Evolutionary conservation across 164 flowering plant species (phyloP).

Genomic region (Brasenia schreberi): DNA sequence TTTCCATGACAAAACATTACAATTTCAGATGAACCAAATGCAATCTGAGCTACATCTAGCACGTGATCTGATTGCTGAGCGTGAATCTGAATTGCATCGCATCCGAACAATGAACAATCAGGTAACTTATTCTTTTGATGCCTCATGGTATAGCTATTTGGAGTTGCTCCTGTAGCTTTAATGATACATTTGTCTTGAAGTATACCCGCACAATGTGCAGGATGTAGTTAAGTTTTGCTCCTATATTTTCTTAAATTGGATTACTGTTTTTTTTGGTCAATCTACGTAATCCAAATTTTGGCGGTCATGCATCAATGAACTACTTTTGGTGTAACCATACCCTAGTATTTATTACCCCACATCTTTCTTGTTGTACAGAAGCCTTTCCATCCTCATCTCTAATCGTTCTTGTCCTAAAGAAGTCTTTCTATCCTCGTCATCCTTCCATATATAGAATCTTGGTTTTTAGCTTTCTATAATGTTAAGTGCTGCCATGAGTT

Average conservation of each 20-base stretch:
- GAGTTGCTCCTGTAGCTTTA: not conserved
- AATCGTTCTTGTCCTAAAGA: too few species aligned
- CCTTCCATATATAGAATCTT: too few species aligned
- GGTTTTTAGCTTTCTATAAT: too few species aligned
- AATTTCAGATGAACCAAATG: constrained; percentile 82
- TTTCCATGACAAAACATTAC: not conserved
- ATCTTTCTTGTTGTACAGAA: too few species aligned
- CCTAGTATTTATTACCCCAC: too few species aligned
- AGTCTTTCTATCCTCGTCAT: too few species aligned
- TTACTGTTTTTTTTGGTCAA: not conserved
- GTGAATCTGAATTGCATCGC: constrained; percentile 68
- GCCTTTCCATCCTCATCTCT: too few species aligned
- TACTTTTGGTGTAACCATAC: too few species aligned
- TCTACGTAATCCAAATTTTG: too few species aligned
- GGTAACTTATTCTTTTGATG: constrained; percentile 22
- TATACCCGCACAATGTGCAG: not conserved
- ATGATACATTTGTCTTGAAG: too few species aligned
- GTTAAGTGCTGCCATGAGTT: too few species aligned
- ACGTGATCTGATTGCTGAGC: constrained; percentile 87
- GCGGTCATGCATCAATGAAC: too few species aligned
- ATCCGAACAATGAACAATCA: constrained; percentile 73
- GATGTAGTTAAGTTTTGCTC: not conserved
- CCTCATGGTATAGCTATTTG: not conserved
- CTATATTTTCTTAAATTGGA: not conserved
- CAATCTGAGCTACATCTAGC: constrained; percentile 92